Evolutionary conservation across 306 rosid genomes (phyloP).

Genomic region (Abrus precatorius): DNA sequence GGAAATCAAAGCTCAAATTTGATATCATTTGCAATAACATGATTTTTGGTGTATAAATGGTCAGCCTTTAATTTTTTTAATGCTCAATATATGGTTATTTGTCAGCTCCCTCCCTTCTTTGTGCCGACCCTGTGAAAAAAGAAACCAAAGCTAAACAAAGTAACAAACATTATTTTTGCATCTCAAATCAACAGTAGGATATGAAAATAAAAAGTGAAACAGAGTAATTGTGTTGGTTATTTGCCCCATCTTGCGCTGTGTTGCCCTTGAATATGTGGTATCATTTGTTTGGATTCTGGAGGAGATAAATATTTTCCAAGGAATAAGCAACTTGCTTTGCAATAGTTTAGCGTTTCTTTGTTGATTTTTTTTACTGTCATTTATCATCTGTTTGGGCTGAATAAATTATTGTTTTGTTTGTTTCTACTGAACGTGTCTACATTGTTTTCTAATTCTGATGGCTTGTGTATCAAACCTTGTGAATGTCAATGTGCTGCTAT

Average conservation of each 20-base stretch:
- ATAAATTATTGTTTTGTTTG: too few species aligned
- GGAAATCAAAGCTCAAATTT: conserved; percentile 21
- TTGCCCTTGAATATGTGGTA: conserved; percentile 27
- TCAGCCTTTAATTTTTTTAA: background rate
- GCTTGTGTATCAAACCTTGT: conserved; percentile 32
- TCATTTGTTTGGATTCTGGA: conserved; percentile 14
- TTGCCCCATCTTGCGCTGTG: conserved; percentile 27
- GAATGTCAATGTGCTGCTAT: conserved; percentile 38
- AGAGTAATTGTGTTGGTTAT: conserved; percentile 1
- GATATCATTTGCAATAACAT: conserved; percentile 13
- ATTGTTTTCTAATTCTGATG: conserved; percentile 14
- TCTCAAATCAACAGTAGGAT: conserved; percentile 7
- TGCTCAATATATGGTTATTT: background rate
- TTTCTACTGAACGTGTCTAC: background rate
- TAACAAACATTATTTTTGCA: background rate
- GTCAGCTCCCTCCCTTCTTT: background rate
- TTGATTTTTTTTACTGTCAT: background rate
- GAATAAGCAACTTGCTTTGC: conserved; percentile 34
- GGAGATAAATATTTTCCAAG: conserved; percentile 17
- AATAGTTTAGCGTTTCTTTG: background rate
- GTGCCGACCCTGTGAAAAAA: background rate
- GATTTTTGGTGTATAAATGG: background rate
- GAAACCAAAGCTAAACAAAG: background rate
- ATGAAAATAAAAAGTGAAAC: background rate
- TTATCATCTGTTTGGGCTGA: background rate